These are phyloP conservation scores for Trametes elegans DNA, from an alignment of 768 basidiomycete species.

Conservation along the genomic window DNA sequence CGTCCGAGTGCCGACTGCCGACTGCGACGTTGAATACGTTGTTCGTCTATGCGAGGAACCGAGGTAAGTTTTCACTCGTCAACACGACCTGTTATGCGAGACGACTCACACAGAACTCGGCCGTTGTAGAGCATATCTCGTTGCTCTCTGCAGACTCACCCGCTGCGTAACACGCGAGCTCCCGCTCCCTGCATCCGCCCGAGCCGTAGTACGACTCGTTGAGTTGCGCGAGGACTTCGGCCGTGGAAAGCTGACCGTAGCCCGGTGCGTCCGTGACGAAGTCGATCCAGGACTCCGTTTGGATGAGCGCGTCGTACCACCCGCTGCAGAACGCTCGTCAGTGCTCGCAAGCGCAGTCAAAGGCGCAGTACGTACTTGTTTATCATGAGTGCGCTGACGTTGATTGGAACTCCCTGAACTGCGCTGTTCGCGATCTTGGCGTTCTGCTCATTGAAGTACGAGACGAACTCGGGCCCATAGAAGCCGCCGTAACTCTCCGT, in stretches of 20 bases:
- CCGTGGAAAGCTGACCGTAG: slow-evolving; percentile 58
- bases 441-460: slow-evolving; percentile 65
- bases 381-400: slow-evolving; percentile 62
- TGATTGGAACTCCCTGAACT: slow-evolving; percentile 48
- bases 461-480: slow-evolving; percentile 63
- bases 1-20: slow-evolving; percentile 51
- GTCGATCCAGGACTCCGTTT: slow-evolving; percentile 56
- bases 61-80: too few species aligned
- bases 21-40: too few species aligned
- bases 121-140: slow-evolving; percentile 47
- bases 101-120: slow-evolving; percentile 53
- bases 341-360: neutral
- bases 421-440: slow-evolving; percentile 42
- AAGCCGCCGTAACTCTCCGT: slow-evolving; percentile 72
- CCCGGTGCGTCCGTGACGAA: slow-evolving; percentile 64
- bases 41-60: too few species aligned
- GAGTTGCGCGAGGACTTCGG: slow-evolving; percentile 40
- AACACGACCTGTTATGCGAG: too few species aligned
- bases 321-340: slow-evolving; percentile 40
- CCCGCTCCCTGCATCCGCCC: slow-evolving; percentile 54
- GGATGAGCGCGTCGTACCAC: slow-evolving; percentile 65
- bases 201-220: slow-evolving; percentile 46
- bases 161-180: slow-evolving; percentile 55
- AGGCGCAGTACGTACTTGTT: slow-evolving; percentile 25
- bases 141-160: slow-evolving; percentile 46